Evolutionary conservation across 768 basidiomycete species (phyloP), one percentile per base, ranked within the genome.

Genomic region (Termitomyces sp.): DNA sequence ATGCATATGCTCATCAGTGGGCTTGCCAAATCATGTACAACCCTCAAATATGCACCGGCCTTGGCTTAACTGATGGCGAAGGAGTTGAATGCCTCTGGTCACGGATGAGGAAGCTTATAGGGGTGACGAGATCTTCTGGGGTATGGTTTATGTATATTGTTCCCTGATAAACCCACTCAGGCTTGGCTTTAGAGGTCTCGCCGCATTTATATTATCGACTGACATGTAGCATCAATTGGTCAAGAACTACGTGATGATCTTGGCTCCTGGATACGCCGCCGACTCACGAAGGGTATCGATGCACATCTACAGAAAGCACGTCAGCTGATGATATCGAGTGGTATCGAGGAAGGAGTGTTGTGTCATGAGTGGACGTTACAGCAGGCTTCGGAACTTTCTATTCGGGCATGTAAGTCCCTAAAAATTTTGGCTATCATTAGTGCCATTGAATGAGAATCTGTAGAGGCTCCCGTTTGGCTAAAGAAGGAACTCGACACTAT

Each of bases 11-110:
- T 4, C 73, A 76, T 48, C 54, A 67, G 1, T 75, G 4, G 42
- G 42, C 53, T 1, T 54, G 42, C 51, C 73, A 75, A 53, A 53
- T 76, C 0, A 54, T 68, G 0, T 71, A 65, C 58, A 72, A 75
- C 47, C 74, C 75, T 3, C 58, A 68, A 4, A 44, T 72, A 7
- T 46, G 64, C 1, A 26, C 53, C 57, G 18, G 70, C 9, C 9
- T 54, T 0, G 32, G 53, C 14, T n/a, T 54, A 7, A 44, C 53
- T 24, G 42, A 76, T 61, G 74, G 75, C 5, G 74, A 76, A 56
- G 72, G 74, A 0, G 57, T 64, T 6, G 71, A 76, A 53, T 51
- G 66, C 1, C 58, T 75, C 1, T 78, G 77, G 77, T 73, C 73
- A 30, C 32, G 37, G 0, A 37, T 77, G 10, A 52, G 71, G 24